phyloP scores from a whole-genome alignment of 768 basidiomycete genomes.

The Suillus subluteus region DNA sequence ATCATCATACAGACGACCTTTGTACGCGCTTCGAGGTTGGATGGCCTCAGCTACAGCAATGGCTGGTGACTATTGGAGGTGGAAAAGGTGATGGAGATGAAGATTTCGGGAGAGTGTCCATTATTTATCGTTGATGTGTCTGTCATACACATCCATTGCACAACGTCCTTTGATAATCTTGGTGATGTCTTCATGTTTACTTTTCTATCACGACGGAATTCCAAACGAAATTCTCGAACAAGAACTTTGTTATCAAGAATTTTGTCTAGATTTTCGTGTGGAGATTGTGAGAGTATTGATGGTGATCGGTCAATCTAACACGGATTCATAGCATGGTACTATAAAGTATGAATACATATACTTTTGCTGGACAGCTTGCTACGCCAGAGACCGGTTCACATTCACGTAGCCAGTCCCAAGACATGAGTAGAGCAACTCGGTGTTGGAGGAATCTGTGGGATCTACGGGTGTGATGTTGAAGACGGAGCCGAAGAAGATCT shows the following conservation, averaged over 20 bases:
- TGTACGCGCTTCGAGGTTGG: slow-evolving; percentile 80
- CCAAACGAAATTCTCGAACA: background rate
- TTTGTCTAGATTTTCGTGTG: background rate
- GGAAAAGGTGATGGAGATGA: slow-evolving; percentile 53
- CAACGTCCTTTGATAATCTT: background rate
- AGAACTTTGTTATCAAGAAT: background rate
- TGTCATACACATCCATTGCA: background rate
- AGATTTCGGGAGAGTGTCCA: slow-evolving; percentile 74
- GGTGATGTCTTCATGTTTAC: background rate
- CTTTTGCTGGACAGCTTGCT: slow-evolving; percentile 15
- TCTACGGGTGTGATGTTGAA: slow-evolving; percentile 85
- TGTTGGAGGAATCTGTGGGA: slow-evolving; percentile 49
- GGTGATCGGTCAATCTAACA: background rate
- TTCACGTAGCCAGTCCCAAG: slow-evolving; percentile 93
- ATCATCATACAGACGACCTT: slow-evolving; percentile 91
- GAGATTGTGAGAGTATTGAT: background rate
- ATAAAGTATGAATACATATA: slow-evolving; percentile 4
- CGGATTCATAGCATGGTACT: slow-evolving; percentile 1
- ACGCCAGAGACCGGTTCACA: slow-evolving; percentile 77
- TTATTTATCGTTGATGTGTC: slow-evolving; percentile 68
- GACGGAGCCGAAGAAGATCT: slow-evolving; percentile 83
- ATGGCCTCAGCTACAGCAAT: slow-evolving; percentile 80
- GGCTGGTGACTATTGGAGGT: slow-evolving; percentile 64
- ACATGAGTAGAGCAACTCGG: slow-evolving; percentile 82
- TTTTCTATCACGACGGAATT: background rate